Evolutionary conservation across 345 rosid genomes (phyloP).

Genomic region (Eutrema japonicum): DNA sequence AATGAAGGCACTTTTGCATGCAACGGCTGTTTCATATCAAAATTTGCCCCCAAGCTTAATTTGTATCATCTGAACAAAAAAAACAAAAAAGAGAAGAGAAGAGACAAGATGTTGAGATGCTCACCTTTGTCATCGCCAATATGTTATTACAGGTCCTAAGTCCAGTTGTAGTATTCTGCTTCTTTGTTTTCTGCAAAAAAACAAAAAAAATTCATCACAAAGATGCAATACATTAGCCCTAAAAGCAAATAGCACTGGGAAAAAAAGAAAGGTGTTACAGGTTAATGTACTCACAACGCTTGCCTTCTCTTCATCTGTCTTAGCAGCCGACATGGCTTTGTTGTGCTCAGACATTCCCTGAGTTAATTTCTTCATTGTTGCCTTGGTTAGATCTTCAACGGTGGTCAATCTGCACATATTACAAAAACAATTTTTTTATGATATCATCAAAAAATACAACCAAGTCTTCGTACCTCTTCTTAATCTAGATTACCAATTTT

Average conservation of each 20-base stretch:
- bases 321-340: conserved; percentile 97
- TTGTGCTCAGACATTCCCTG: conserved; percentile 95
- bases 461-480: conserved; percentile 9
- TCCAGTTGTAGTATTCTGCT: conserved; percentile 85
- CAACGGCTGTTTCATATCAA: conserved; percentile 62
- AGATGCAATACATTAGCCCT: conserved; percentile 5
- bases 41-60: neutral
- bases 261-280: conserved; percentile 5
- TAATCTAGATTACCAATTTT: neutral
- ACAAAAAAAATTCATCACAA: conserved; percentile 1
- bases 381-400: conserved; percentile 91
- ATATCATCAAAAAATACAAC: neutral
- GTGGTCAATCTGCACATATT: conserved; percentile 61
- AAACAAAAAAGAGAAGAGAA: neutral
- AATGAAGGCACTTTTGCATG: conserved; percentile 87
- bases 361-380: conserved; percentile 88
- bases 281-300: conserved; percentile 61
- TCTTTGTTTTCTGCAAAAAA: conserved; percentile 74
- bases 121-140: conserved; percentile 96
- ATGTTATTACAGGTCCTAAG: conserved; percentile 95
- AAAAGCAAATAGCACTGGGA: neutral
- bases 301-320: conserved; percentile 89
- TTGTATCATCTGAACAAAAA: conserved; percentile 7
- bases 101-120: neutral
- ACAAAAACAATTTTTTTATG: neutral